Base-by-base conservation (phyloP, 2,329 filamentous ascomycete genomes). In the Triangularia setosa region DNA sequence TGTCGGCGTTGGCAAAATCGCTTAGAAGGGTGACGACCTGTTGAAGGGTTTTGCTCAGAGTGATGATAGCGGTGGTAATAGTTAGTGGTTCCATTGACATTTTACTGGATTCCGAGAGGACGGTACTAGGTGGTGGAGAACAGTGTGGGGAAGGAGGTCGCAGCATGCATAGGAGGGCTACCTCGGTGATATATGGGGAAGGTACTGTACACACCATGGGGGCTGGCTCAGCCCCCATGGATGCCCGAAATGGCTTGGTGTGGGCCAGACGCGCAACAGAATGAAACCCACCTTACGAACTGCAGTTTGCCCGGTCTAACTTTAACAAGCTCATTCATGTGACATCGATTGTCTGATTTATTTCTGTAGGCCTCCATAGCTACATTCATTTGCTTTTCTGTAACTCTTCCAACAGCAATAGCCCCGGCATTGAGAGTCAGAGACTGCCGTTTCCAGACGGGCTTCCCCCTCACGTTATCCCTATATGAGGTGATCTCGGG, bases 61-160 rank as follows among this genome's bases (percentile, higher is more conserved):
- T 64, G 7, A 60, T 33, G 48, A 67, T 67, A 12, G 60, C 60
- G 2, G 63, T 64, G 2, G 55, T 61, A 4, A 67, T 59, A 1
- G 60, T 35, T n/a, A 67, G 14, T 1, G 65, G 65, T 12, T 66
- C 62, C 21, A 52, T 52, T 28, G 52, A 30, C 23, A n/a, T 33
- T 21, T 30, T 28, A 23, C 14, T 28, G 58, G 14, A 35, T 14
- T 4, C 12, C 16, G 33, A 40, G 33, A 4, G 7, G 5, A 40
- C 4, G 33, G 33, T 40, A 40, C 14, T 40, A 14, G 33, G n/a
- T n/a, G 16, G 33, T 40, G 33, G 33, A 40, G 33, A 40, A 33
- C 12, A 40, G 4, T 40, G 33, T 14, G 33, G 33, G 33, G 33
- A 40, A 18, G 33, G 3, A 40, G 33, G 33, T n/a, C 33, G 4